Evolutionary conservation across 495 filamentous ascomycete species (phyloP), one percentile per base, ranked within the genome.

Genomic region (Chaetomidium leptoderma): DNA sequence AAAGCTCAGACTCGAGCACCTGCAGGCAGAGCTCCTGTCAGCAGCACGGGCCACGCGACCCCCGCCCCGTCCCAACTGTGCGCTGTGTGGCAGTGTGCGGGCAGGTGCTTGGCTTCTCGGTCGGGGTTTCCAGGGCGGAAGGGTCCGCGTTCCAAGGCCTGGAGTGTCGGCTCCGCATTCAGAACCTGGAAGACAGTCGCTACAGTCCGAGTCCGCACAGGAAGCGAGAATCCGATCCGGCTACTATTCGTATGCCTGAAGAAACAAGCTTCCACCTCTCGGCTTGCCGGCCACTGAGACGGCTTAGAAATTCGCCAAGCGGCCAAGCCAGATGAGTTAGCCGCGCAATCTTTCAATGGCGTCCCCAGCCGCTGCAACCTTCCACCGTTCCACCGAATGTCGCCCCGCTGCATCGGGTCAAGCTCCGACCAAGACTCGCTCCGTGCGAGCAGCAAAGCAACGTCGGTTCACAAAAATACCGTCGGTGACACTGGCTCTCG

Each of bases 311-410:
- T 2, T 26, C 48, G 60, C 55, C 60, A 63, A 63, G 60, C 35
- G 8, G 57, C 60, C 64, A 64, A 62, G 60, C 54, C 57, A 58
- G 58, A 64, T 65, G 55, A 52, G 48, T 55, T 70, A 66, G 68
- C 63, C 68, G 66, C 68, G 66, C 64, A 65, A 39, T 26, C 46
- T 57, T 49, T 35, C 33, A 36, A 39, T 42, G 40, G 43, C 11
- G 37, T 13, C 23, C 19, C 26, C 51, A 55, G 42, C 39, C 37
- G 52, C 42, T 55, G 52, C 17, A 14, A 45, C 52, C 26, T 13
- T 48, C 23, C 14, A 14, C 23, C 14, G 8, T n/a, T 44, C 37
- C 40, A 33, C 27, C 39, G n/a, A 43, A 21, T 5, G 11, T 39
- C 24, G 32, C 32, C 21, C 53, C 9, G 33, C 27, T 29, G 27